Evolutionary conservation across 345 rosid species (phyloP), one percentile per base, ranked within the genome.

Genomic region (Orychophragmus violaceus): DNA sequence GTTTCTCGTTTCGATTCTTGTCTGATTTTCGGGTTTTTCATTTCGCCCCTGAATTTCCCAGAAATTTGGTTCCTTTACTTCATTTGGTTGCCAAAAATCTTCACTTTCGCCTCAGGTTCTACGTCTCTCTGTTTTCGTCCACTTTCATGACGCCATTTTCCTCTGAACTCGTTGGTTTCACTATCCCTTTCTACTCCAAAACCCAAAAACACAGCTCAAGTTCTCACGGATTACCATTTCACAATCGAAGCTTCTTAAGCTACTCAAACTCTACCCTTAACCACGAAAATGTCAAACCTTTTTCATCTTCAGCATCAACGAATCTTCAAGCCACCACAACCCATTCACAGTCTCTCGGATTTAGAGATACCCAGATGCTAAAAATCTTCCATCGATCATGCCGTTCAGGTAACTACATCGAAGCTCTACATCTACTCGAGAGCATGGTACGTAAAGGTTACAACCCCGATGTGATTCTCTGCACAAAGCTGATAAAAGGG

Each of bases 401-500:
- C 52, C 87, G 79, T 59, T 74, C 80, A 18, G 84, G 92, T 14
- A 84, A 84, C 25, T 83, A 74, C 71, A 68, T 54, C 18, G 96
- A 89, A 61, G 71, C 96, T 10, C 84, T 92, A 4, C 85, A 85
- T 33, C 78, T 84, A 62, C 92, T 89, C 39, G 98, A 87, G 76
- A 76, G 70, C 29, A 80, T 89, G 83, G 84, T 84, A 4, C 76
- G 65, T 19, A 84, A 82, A 58, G 89, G 85, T 10, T 81, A 80
- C 67, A 82, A 66, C 17, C 96, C 92, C 8, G 95, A 89, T 63
- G 88, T 84, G 32, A 69, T 89, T 19, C 62, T 77, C 41, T 92
- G 96, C 64, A 92, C 96, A 5, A 85, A 83, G 85, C 91, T 92
- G 70, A 82, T 89, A 8, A 84, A 85, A 75, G 90, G 92, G 7